A percentile compares a stretch with the other conserved stretches of the same genome.
These are phyloP conservation scores for Pseudophaeomoniella oleicola DNA, from an alignment of 2,329 filamentous ascomycete species.

Conservation along the genomic window DNA sequence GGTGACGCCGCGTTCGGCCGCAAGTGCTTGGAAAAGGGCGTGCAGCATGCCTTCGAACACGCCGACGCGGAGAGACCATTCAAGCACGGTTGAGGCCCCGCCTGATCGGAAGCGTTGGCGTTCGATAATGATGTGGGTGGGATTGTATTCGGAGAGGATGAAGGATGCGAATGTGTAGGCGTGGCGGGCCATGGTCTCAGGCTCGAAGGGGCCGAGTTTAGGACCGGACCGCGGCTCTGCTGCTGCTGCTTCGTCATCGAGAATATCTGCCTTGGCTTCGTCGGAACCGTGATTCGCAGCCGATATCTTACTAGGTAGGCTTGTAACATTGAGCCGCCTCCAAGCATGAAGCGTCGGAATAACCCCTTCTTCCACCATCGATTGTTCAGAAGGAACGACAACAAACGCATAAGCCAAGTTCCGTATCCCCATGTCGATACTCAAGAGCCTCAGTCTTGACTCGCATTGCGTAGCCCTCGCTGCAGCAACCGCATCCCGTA, in stretches of 20 bases:
- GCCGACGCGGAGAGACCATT: conserved; percentile 75
- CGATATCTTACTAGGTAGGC: conserved; percentile 6
- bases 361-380: not conserved
- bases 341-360: conserved; percentile 22
- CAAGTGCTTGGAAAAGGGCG: conserved; percentile 48
- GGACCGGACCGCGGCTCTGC: conserved; percentile 5
- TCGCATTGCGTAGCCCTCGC: not conserved
- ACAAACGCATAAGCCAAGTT: conserved; percentile 65
- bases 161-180: conserved; percentile 41
- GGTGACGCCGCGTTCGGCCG: conserved; percentile 24
- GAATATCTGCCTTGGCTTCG: not conserved
- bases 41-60: conserved; percentile 72
- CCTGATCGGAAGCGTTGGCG: conserved; percentile 49
- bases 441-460: conserved; percentile 36
- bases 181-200: conserved; percentile 35
- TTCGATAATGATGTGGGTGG: conserved; percentile 58
- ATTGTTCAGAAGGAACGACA: conserved; percentile 14
- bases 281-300: not conserved
- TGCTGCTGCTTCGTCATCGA: conserved; percentile 12
- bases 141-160: conserved; percentile 35
- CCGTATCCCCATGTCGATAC: conserved; percentile 72
- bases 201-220: conserved; percentile 35
- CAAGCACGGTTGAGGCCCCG: conserved; percentile 50
- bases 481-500: not conserved
- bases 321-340: conserved; percentile 23